Evolutionary conservation across 1,139 yeast species (phyloP).

Genomic region (Hyphopichia fennica): DNA sequence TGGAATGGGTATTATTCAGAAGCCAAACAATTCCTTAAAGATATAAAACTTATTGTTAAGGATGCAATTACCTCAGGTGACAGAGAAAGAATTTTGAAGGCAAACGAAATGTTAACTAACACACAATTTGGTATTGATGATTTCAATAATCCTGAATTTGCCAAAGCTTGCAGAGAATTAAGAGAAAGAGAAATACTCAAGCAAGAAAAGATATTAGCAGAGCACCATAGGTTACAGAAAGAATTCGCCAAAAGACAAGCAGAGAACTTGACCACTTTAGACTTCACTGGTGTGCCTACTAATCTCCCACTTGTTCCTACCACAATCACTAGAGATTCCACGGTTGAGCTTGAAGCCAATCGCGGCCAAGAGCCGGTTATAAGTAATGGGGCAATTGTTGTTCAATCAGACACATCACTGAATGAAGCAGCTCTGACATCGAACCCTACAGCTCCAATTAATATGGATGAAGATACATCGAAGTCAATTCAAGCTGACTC

Average conservation of each 20-base stretch:
- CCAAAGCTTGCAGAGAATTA: constrained; percentile 74
- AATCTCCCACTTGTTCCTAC: constrained; percentile 3
- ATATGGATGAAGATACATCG: too few relatives aligned
- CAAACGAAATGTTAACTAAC: constrained; percentile 94
- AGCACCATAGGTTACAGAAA: constrained; percentile 29
- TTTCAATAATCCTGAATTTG: constrained; percentile 69
- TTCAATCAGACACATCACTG: too few relatives aligned
- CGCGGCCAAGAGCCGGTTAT: too few relatives aligned
- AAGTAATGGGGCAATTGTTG: too few relatives aligned
- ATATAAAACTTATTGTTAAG: constrained; percentile 76
- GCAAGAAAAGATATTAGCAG: constrained; percentile 47
- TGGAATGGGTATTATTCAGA: constrained; percentile 97
- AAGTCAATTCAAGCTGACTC: too few relatives aligned
- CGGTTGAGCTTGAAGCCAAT: too few relatives aligned
- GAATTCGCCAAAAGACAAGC: constrained; percentile 24
- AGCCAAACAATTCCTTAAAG: constrained; percentile 85
- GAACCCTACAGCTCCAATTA: too few relatives aligned
- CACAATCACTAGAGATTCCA: neutral
- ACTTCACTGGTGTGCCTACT: neutral
- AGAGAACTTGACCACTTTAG: constrained; percentile 8
- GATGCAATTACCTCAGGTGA: constrained; percentile 79
- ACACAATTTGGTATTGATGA: constrained; percentile 96
- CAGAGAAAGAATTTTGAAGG: constrained; percentile 81
- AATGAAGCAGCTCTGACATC: too few relatives aligned
- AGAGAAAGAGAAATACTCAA: constrained; percentile 65